Conservation (phyloP, 306 rosid species). For the Pueraria montana region DNA sequence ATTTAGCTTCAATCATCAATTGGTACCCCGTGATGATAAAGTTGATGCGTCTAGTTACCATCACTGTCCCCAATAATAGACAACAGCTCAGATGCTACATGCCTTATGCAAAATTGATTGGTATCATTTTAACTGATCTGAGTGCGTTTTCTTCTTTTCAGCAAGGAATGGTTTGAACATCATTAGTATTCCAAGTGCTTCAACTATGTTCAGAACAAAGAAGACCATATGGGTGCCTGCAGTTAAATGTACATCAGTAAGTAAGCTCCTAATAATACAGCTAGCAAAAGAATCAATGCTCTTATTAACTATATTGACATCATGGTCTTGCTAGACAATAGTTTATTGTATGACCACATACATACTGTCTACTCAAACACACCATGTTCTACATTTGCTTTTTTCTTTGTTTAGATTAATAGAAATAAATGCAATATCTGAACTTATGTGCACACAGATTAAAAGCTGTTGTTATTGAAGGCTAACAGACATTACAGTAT, state of each 20-base stretch:
- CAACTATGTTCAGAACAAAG: constrained; percentile 48
- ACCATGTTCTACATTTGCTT: not conserved
- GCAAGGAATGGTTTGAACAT: constrained; percentile 60
- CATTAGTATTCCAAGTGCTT: constrained; percentile 56
- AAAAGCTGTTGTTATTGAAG: not conserved
- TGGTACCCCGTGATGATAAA: not conserved
- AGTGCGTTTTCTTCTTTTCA: constrained; percentile 32
- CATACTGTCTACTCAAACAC: not conserved
- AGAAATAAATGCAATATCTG: not conserved
- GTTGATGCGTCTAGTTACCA: not conserved
- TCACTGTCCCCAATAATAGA: constrained; percentile 1
- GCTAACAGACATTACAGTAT: not conserved
- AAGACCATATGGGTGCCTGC: constrained; percentile 61
- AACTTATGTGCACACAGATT: not conserved
- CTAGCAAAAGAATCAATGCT: not conserved
- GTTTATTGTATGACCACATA: not conserved
- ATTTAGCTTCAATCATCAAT: not conserved
- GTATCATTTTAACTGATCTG: constrained; percentile 41
- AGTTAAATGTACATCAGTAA: not conserved
- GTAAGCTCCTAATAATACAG: constrained; percentile 11
- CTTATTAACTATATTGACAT: too few relatives aligned
- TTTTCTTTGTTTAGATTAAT: not conserved
- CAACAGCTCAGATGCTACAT: not conserved
- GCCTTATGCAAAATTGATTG: constrained; percentile 12
- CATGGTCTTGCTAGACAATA: not conserved